Base-by-base conservation (phyloP, 2,329 filamentous ascomycete genomes). In the Pyrenophora graminea region DNA sequence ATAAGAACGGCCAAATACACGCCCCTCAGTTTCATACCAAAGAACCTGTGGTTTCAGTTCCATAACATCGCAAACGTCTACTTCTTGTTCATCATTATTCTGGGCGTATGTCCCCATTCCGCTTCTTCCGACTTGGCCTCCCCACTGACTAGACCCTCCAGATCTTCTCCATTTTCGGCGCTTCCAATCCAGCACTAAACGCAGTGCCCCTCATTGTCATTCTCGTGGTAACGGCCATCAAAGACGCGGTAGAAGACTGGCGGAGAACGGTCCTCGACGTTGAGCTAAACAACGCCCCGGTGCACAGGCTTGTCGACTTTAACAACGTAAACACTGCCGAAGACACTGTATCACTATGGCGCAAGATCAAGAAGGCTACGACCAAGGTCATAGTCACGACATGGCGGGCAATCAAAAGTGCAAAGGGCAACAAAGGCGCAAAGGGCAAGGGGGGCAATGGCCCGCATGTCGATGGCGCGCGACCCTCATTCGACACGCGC, bases 31-130 rank as follows among this genome's bases (percentile, higher is more conserved):
- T 99, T 99, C 75, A 75, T 99, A 23, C 94, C 94, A 12, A 97
- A 97, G 79, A 97, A 99, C 75, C 71, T 99, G 68, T 99, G 88
- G 85, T 90, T 96, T 60, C 95, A 99, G 75, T 97, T 99, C 71
- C 93, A 99, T 76, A 97, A 97, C 70, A 88, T 99, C 67, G 94
- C 94, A 69, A 99, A 99, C 74, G 88, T 97, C 46, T 99, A 97
- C 77, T 99, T 99, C 82, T 80, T 97, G 63, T 97, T 97, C 77
- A 83, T 93, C 66, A 92, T 97, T 71, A 96, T 99, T 69, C 83
- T 99, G 53, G 87, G 88, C 68, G 94, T 97, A 87, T 81, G 92
- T 82, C 48, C 32, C 39, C 42, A 21, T 44, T 47, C 46, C 39
- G 15, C 15, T 37, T 52, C 51, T 59, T 53, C 23, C 17, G 5